A percentile compares a stretch with the other conserved stretches of the same genome.
These are phyloP conservation scores for Gaillardinia entomophila DNA, from an alignment of 805 yeast genomes.

Conservation along the genomic window DNA sequence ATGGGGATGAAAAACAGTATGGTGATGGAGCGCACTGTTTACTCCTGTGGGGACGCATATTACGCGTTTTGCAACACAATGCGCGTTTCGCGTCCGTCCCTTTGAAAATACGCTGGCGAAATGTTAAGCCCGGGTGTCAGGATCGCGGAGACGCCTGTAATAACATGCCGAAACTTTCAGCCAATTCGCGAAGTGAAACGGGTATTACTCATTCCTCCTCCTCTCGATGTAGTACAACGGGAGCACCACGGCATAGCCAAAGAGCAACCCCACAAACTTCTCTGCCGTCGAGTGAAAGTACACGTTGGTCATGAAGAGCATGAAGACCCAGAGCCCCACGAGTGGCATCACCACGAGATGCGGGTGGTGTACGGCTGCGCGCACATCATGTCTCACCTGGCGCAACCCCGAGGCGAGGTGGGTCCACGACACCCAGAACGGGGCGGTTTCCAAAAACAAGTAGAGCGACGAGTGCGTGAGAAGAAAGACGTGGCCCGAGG, in stretches of 20 bases:
- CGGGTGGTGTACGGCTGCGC: slow-evolving; percentile 12
- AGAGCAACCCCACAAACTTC: slow-evolving; percentile 63
- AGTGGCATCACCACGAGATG: slow-evolving; percentile 18
- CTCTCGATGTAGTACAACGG: slow-evolving; percentile 40
- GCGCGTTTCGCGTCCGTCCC: no score
- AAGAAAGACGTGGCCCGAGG: slow-evolving; percentile 88
- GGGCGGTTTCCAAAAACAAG: slow-evolving; percentile 58
- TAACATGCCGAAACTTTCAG: no score
- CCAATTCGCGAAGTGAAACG: no score
- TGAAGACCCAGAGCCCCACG: slow-evolving; percentile 68
- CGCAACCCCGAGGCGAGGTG: slow-evolving; percentile 2
- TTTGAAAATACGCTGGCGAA: no score
- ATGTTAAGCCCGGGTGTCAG: no score
- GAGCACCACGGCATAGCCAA: slow-evolving; percentile 50
- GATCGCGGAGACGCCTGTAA: no score
- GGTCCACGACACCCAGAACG: slow-evolving; percentile 25
- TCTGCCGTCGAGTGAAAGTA: slow-evolving; percentile 81
- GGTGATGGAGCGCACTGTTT: no score
- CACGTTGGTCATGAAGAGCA: slow-evolving; percentile 77
- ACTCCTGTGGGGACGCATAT: no score
- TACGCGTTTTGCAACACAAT: no score
- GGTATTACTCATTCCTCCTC: no score
- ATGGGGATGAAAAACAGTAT: neutral
- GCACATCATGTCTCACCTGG: neutral
- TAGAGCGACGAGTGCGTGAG: slow-evolving; percentile 61